These are phyloP conservation scores for Boletus coffeatus DNA, from an alignment of 1,284 basidiomycete genomes.

Conservation along the genomic window DNA sequence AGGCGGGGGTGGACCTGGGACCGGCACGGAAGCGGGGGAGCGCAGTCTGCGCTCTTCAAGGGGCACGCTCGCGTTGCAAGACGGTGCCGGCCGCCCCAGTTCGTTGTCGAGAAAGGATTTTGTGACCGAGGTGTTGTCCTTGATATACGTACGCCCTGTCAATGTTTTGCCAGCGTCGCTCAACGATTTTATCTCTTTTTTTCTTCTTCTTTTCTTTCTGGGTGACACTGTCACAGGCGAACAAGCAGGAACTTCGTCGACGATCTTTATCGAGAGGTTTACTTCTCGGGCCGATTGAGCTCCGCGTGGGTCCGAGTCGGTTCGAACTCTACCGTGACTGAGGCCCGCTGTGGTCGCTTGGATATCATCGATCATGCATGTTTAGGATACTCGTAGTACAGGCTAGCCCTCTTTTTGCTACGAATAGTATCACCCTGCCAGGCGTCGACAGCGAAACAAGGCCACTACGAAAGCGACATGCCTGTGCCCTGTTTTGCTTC, in stretches of 20 bases:
- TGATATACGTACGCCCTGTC: constrained; percentile 57
- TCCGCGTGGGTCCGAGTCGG: background rate
- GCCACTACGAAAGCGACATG: no score
- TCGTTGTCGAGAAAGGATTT: constrained; percentile 54
- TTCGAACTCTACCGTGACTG: background rate
- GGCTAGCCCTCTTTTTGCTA: no score
- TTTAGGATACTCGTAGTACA: constrained; percentile 11
- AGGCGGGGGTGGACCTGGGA: no score
- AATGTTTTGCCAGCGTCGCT: background rate
- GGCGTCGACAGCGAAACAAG: no score
- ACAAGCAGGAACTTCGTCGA: constrained; percentile 50
- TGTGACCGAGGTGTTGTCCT: constrained; percentile 56
- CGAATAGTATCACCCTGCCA: no score
- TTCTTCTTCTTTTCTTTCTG: no score
- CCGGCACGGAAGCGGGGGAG: no score
- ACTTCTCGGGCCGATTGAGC: constrained; percentile 23
- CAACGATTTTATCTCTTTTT: constrained; percentile 1
- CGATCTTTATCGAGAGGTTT: constrained; percentile 45
- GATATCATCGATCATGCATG: constrained; percentile 4
- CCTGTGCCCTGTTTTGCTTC: no score
- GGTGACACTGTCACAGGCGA: constrained; percentile 39
- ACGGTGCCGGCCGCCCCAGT: constrained; percentile 15
- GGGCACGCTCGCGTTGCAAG: no score
- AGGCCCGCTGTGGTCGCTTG: background rate
- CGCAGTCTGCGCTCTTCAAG: no score